Evolutionary conservation across 805 yeast genomes (phyloP).

Genomic region (Candida germanica): DNA sequence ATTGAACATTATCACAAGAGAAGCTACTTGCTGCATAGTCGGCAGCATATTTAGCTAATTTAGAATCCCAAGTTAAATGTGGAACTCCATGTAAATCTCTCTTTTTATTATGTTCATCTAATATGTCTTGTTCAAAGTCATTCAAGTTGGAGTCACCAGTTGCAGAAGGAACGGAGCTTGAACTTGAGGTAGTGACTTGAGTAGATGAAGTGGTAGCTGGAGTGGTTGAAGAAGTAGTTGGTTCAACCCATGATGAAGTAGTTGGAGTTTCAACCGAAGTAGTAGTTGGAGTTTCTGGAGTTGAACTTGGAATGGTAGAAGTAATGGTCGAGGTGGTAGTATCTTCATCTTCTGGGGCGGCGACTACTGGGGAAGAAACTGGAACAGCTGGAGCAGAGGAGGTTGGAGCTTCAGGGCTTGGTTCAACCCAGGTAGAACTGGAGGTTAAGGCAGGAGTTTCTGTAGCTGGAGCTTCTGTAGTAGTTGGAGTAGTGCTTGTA

Average conservation of each 20-base stretch:
- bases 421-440: too few relatives aligned
- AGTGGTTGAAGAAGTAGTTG: constrained; percentile 5
- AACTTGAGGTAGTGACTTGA: constrained; percentile 9
- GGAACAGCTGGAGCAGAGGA: constrained; percentile 10
- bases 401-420: constrained; percentile 1
- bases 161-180: constrained; percentile 16
- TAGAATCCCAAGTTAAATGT: constrained; percentile 30
- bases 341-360: constrained; percentile 6
- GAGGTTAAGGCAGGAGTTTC: constrained; percentile 9
- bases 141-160: constrained; percentile 12
- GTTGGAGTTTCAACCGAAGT: constrained; percentile 8
- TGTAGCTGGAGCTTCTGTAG: constrained; percentile 10
- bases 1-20: constrained; percentile 55
- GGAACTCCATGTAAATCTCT: constrained; percentile 36
- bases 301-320: constrained; percentile 10
- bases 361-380: too few relatives aligned
- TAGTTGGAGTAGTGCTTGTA: constrained; percentile 9
- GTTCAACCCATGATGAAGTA: constrained; percentile 7
- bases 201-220: constrained; percentile 13
- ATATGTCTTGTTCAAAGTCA: constrained; percentile 27
- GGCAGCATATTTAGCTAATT: constrained; percentile 34
- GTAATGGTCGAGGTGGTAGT: constrained; percentile 9
- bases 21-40: constrained; percentile 50
- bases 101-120: constrained; percentile 34
- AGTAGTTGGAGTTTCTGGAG: constrained; percentile 11